Evolutionary conservation across 495 filamentous ascomycete genomes (phyloP).

Genomic region (Penicillium pancosmium): DNA sequence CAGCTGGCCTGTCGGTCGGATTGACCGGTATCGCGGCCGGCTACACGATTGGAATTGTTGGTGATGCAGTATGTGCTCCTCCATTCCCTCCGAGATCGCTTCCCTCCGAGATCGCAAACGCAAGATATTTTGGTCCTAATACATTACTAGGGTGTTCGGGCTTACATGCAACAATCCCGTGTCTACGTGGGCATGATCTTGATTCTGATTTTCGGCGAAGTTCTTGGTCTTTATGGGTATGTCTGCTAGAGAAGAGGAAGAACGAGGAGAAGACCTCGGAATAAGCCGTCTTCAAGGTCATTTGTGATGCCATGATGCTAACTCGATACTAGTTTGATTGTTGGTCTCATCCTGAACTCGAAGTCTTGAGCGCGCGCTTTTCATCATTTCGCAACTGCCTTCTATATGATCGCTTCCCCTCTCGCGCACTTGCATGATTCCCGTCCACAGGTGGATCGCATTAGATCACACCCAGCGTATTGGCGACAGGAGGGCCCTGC

Average conservation of each 20-base stretch:
- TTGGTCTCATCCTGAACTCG: conserved; percentile 59
- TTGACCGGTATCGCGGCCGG: conserved; percentile 93
- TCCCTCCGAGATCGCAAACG: not conserved
- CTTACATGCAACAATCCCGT: conserved; percentile 93
- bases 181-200: conserved; percentile 99
- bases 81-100: not conserved
- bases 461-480: conserved; percentile 3
- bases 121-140: conserved; percentile 26
- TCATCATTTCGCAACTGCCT: conserved; percentile 7
- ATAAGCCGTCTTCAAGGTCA: too few species aligned
- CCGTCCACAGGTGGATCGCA: conserved; percentile 2
- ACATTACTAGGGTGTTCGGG: conserved; percentile 68
- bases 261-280: too few species aligned
- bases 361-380: conserved; percentile 33
- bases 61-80: conserved; percentile 67
- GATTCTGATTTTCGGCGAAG: conserved; percentile 98
- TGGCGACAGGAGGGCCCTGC: conserved; percentile 3
- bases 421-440: conserved; percentile 2
- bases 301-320: conserved; percentile 22
- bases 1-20: conserved; percentile 87
- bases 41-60: conserved; percentile 94
- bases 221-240: conserved; percentile 94
- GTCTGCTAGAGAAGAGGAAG: conserved; percentile 29
- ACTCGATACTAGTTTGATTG: conserved; percentile 52
- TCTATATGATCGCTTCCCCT: conserved; percentile 3